Evolutionary conservation across 1,284 basidiomycete species (phyloP), one percentile per base, ranked within the genome.

Genomic region (Mycena citricolor): DNA sequence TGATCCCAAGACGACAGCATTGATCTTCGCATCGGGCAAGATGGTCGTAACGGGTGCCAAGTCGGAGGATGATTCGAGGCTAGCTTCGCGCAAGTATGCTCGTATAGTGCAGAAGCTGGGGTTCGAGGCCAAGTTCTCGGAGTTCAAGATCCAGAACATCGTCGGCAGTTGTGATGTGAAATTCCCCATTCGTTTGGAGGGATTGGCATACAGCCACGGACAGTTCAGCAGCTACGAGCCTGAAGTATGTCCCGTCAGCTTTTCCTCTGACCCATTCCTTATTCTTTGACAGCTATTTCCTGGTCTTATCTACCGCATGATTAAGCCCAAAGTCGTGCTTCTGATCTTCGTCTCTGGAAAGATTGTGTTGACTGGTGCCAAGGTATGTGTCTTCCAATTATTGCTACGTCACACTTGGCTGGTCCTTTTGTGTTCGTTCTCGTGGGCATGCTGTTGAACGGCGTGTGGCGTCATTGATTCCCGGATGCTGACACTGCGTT

Each of bases 61-160:
- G 79, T 93, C 89, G 25, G 97, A 99, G 70, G 97, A 99, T 66
- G 95, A 99, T 64, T 94, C 92, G 57, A 83, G 94, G 44, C 73
- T 99, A 45, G 97, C 97, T 37, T 95, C 94, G 57, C 87, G 97
- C 64, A 99, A 99, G 73, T 99, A 99, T 68, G 97, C 97, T 35
- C 88, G 97, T 49, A 99, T 99, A 62, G 95, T 99, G 39, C 97
- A 99, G 73, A 99, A 99, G 71, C 86, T 99, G 32, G 97, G 97
- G 26, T 99, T 99, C 67, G 95, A 99, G 56, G 94, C 97, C 61
- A 97, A 98, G 73, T 99, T 99, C 66, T 93, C 91, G 43, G 95
- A 99, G 71, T 99, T 99, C 77, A 99, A 99, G 75, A 99, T 99
- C 44, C 95, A 99, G 75, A 99, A 99, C 67, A 99, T 99, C 43